Base-by-base conservation (phyloP, 1,284 basidiomycete genomes). In the Leccinum fallax region DNA sequence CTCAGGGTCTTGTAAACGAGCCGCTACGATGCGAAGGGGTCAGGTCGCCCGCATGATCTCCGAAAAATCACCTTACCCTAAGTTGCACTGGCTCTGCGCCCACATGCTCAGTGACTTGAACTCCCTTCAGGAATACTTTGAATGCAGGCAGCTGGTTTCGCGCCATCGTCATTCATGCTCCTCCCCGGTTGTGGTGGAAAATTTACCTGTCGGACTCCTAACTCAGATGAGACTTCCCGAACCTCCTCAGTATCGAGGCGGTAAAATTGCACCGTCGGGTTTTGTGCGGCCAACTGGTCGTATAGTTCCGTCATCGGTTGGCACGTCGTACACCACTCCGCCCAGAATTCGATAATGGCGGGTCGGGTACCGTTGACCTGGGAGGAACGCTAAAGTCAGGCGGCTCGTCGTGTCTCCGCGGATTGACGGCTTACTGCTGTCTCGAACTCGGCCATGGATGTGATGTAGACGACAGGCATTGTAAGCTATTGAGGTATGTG, bases 181-280 rank as follows among this genome's bases (percentile, higher is more conserved):
- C 61, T 57, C 54, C 48, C 55, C 28, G 46, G 30, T 28, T 30
- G 10, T 58, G 30, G 28, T 9, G 9, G 26, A 57, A 54, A 13
- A 79, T 85, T 65, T 71, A 88, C 86, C 58, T 89, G 89, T 69
- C 85, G 84, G 77, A 97, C 85, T 58, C 85, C 86, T 61, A 89
- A 85, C 75, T 90, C 89, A 70, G 85, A 76, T 8, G 82, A 74
- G 61, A 88, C 82, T 5, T 82, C 78, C 11, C 71, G 66, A 57
- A 81, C 82, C 52, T 77, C 83, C 71, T 94, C 92, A 56, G 91
- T 85, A 75, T 94, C 90, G 68, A 95, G 89, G 80, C 95, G 95
- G 84, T 88, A 92, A 77, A 93, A 83, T 32, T 80, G 83, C 66
- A 70, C 75, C 77, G 5, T 51, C 62, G 19, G 71, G 52, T 68